Evolutionary conservation across 768 basidiomycete species (phyloP), one percentile per base, ranked within the genome.

Genomic region (Phallus indusiatus): DNA sequence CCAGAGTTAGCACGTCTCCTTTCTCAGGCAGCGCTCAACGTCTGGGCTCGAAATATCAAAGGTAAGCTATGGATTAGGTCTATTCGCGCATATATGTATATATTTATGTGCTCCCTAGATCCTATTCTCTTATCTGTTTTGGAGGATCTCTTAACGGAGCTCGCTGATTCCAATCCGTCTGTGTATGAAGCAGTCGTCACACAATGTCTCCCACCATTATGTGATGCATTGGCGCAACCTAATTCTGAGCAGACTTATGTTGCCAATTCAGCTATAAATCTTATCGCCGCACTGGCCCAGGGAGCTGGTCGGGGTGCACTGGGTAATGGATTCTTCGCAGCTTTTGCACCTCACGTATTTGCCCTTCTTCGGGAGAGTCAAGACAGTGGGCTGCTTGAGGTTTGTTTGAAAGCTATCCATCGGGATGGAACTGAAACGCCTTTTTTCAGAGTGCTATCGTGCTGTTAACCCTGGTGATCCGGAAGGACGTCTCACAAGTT

Each of bases 111-210:
- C 24, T 0, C 60, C 75, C 20, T 63, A 87, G 96, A 99, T 73
- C 94, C 94, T 0, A 84, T 97, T 56, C 84, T 94, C 67, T 77
- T 90, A 20, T 90, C 91, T 1, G 84, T 94, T 53, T 77, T 94
- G 52, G 83, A 85, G 47, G 92, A 95, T 66, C 82, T 95, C 50
- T 75, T 95, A 57, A 75, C 78, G 28, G 79, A 83, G 5, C 78
- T 96, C 24, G 81, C 90, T 6, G 72, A 79, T 4, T 83, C 88
- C 1, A 71, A 81, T 0, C 72, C 79, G 1, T 70, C 75, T 0
- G 76, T 91, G 21, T 90, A 94, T 65, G 78, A 86, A 60, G 76
- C 81, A 0, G 82, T 94, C 5, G 82, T 91, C 20, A 80, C 83
- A 60, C 77, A 81, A 59, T 81, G 90, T 0, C 73, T 95, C 17